Base-by-base conservation (phyloP, 257 asterid genomes). In the Solanum piurae region DNA sequence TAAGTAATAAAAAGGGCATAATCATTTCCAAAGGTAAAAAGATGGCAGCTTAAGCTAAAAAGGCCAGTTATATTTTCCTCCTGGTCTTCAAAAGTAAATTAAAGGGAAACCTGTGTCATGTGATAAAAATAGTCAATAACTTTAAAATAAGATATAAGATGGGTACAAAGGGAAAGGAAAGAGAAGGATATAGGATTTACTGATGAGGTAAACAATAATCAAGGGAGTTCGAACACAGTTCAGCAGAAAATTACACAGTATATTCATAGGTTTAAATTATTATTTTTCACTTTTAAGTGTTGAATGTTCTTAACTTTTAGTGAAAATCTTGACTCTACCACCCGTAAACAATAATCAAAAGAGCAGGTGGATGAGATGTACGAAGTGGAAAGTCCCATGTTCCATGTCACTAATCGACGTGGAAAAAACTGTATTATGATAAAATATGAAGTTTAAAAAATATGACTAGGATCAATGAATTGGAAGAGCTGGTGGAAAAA, bases 391-490 rank as follows among this genome's bases (percentile, higher is more conserved):
- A 82, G 11, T 49, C 69, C 85, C 44, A 16, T 82, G 85, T 49
- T 80, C 85, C 85, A 49, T 80, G 85, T 80, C 85, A 80, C 85
- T 29, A n/a, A 29, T 46, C 40, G 85, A 49, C 68, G 85, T 80
- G 85, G 85, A 80, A 29, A 74, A 74, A 21, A 55, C 11, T 55
- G 11, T 55, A 18, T 55, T 46, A 55, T 20, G n/a, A 55, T 55
- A 18, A 55, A 55, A 55, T 55, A 20, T 20, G 27, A 40, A 79
- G 38, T 42, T 25, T 0, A 7, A 79, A 71, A 42, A 40, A 79
- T 46, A 18, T 46, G 85, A 49, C 85, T 82, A 82, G 69, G 21
- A 82, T 82, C 42, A 82, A 46, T 27, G 85, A 79, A 44, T 27
- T 77, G 14, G 11, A n/a, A 77, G 5, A 13, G 25, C 64, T 44